phyloP scores from a whole-genome alignment of 352 stramenopile species.

The Ophiocytium majus region DNA sequence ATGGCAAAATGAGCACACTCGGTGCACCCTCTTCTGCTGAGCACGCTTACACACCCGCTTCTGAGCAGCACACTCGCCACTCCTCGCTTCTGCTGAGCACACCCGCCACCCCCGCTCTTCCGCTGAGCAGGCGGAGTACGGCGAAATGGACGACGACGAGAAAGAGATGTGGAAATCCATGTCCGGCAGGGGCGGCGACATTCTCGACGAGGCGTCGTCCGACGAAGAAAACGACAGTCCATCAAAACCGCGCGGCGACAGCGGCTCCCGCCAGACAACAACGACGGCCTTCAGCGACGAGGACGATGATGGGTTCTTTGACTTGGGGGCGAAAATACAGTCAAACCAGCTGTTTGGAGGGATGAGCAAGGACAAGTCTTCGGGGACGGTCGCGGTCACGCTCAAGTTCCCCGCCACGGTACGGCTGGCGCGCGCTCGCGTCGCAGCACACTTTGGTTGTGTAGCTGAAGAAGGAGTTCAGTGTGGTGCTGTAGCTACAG shows the following conservation, averaged over 20 bases:
- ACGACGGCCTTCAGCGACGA: constrained; percentile 9
- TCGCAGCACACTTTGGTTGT: no score
- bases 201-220: neutral
- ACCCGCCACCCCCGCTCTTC: no score
- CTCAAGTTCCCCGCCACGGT: constrained; percentile 44
- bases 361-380: constrained; percentile 56
- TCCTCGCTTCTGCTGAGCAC: no score
- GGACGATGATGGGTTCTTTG: constrained; percentile 33
- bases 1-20: no score
- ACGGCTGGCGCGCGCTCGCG: no score
- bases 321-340: constrained; percentile 8
- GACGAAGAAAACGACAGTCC: neutral
- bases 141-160: constrained; percentile 89
- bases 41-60: no score
- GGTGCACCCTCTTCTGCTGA: no score
- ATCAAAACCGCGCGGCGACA: neutral
- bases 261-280: neutral
- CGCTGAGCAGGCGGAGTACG: constrained; percentile 69
- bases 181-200: constrained; percentile 21
- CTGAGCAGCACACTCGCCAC: no score
- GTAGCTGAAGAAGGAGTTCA: no score
- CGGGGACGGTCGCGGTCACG: constrained; percentile 40
- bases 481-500: no score
- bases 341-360: constrained; percentile 35
- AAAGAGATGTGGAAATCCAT: constrained; percentile 61